Base-by-base conservation (phyloP, 2,329 filamentous ascomycete genomes). In the Alternaria ventricosa region DNA sequence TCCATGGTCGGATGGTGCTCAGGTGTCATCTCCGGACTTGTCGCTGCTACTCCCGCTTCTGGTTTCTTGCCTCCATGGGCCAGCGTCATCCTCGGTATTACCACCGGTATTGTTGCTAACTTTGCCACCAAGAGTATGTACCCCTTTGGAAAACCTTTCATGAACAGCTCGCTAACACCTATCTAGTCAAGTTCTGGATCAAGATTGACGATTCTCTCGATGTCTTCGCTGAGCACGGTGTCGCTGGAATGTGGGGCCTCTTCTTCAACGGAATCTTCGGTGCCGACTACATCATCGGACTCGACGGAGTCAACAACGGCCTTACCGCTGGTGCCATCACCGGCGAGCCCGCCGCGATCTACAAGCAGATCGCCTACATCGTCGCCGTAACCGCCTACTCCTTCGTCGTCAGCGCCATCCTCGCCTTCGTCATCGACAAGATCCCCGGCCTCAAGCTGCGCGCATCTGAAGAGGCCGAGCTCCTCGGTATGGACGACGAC, bases 1-100 rank as follows among this genome's bases (percentile, higher is more conserved):
- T 97, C 89, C 67, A 93, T 95, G 82, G 92, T 97, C 73, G 94
- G 93, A 49, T 94, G 94, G 91, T 96, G 93, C 85, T 96, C 93
- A 43, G 94, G 94, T 65, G 90, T 89, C 70, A 94, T 97, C 77
- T 91, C 92, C 27, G 92, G 93, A 56, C 88, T 97, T 22, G 94
- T 97, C 36, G 92, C 93, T 69, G 96, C 96, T 58, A 96, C 93
- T 9, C 92, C 93, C 6, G 91, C 90, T 4, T 91, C 94, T 13
- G 92, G 93, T 74, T 95, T 89, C 82, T 89, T 97, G 84, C 83
- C 87, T 23, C 87, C 87, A 4, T 90, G 88, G 88, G 88, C 85
- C 3, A 87, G 86, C 63, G 86, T 90, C 57, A 79, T 87, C 53
- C 83, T 90, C 63, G 88, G 88, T 46, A 83, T 90, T 61, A 82